phyloP scores from a whole-genome alignment of 2,329 filamentous ascomycete genomes.

The Cytospora chrysosperma region DNA sequence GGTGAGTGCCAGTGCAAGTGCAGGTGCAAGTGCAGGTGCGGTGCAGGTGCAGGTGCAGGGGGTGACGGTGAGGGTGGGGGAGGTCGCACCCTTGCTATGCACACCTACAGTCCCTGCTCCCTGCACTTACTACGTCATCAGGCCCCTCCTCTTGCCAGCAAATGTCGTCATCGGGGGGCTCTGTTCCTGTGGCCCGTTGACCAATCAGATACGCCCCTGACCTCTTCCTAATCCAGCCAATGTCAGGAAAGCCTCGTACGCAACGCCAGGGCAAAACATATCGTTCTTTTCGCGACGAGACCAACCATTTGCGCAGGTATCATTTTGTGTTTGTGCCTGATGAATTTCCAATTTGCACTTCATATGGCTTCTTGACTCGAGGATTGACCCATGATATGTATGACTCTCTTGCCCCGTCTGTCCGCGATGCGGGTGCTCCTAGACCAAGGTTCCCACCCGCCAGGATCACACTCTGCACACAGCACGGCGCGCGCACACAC shows the following conservation, averaged over 20 bases:
- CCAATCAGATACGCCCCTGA: constrained; percentile 7
- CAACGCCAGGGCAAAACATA: neutral
- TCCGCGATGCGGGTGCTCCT: neutral
- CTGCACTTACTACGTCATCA: constrained; percentile 19
- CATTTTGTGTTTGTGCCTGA: neutral
- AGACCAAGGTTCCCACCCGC: neutral
- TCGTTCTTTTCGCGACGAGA: neutral
- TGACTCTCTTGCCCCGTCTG: neutral
- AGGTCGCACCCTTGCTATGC: neutral
- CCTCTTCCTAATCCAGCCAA: neutral
- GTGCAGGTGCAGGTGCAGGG: neutral
- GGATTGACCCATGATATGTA: no score
- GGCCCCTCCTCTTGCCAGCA: neutral
- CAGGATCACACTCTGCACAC: constrained; percentile 2
- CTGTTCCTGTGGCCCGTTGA: neutral
- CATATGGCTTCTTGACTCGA: no score
- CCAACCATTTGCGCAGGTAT: neutral
- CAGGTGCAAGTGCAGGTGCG: neutral
- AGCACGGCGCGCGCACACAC: neutral
- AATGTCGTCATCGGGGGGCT: constrained; percentile 17
- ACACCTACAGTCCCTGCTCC: neutral
- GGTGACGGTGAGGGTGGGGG: neutral
- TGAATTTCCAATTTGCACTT: neutral
- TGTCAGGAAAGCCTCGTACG: neutral
- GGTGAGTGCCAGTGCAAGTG: neutral